Evolutionary conservation across 2,329 filamentous ascomycete species (phyloP).

Genomic region (Akanthomyces muscarius): DNA sequence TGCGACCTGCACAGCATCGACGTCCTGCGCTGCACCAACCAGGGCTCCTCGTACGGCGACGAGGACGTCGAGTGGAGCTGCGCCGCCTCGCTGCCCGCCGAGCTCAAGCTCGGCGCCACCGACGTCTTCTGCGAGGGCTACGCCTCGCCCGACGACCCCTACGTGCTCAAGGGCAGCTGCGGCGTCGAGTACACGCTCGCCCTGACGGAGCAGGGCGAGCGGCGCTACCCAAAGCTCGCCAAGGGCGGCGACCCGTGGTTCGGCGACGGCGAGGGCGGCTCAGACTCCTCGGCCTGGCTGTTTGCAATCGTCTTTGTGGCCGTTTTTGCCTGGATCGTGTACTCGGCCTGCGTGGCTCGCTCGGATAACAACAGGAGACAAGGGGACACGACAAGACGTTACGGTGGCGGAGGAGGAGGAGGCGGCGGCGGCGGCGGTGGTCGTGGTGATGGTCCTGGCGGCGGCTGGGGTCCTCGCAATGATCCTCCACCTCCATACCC

Average conservation of each 20-base stretch:
- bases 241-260: constrained; percentile 35
- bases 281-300: constrained; percentile 38
- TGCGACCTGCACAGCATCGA: constrained; percentile 71
- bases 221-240: constrained; percentile 58
- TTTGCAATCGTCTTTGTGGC: constrained; percentile 61
- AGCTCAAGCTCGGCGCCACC: constrained; percentile 71
- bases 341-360: constrained; percentile 42
- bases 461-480: constrained; percentile 34
- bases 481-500: constrained; percentile 55
- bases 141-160: constrained; percentile 67
- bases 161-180: constrained; percentile 87
- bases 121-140: constrained; percentile 95
- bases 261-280: constrained; percentile 27
- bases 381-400: constrained; percentile 17
- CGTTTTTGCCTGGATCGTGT: constrained; percentile 60
- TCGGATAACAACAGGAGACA: constrained; percentile 17
- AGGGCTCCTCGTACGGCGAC: constrained; percentile 70
- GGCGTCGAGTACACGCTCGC: constrained; percentile 83
- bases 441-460: constrained; percentile 28
- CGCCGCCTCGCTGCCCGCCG: constrained; percentile 55
- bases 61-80: constrained; percentile 93
- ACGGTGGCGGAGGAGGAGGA: constrained; percentile 39
- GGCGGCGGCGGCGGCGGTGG: constrained; percentile 34
- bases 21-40: constrained; percentile 84
- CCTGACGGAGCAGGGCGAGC: constrained; percentile 72